Evolutionary conservation across 352 stramenopile genomes (phyloP).

Genomic region (Halophytophthora polymorphica): DNA sequence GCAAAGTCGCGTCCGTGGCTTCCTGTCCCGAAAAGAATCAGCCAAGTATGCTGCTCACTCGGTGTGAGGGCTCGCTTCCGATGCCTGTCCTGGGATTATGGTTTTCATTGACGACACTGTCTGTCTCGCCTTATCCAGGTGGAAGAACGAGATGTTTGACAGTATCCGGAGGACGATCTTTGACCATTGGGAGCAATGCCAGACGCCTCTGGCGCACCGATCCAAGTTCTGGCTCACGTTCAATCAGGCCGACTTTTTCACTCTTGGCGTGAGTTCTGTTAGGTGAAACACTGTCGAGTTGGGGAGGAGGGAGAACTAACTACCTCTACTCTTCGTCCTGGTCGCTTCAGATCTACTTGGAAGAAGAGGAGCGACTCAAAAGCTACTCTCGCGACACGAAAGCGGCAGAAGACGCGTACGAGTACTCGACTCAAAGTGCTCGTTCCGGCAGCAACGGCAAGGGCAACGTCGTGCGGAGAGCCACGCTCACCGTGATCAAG

Average conservation of each 20-base stretch:
- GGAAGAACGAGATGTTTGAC: constrained; percentile 60
- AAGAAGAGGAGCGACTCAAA: constrained; percentile 56
- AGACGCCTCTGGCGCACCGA: constrained; percentile 64
- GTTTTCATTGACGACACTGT: not conserved
- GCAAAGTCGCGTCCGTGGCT: constrained; percentile 60
- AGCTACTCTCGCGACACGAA: constrained; percentile 34
- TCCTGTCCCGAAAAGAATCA: constrained; percentile 55
- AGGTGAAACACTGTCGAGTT: not conserved
- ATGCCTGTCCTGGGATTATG: not conserved
- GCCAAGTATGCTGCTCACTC: constrained; percentile 39
- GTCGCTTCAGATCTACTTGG: constrained; percentile 46
- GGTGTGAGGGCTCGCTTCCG: too few species aligned
- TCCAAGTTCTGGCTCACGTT: constrained; percentile 86
- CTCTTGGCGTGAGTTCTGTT: constrained; percentile 50
- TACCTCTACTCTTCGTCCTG: too few species aligned
- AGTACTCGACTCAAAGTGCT: constrained; percentile 33
- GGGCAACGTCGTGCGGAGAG: constrained; percentile 13
- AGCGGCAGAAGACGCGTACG: constrained; percentile 33
- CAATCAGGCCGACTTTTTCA: constrained; percentile 70
- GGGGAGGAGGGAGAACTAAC: too few species aligned
- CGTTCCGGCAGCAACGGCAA: constrained; percentile 14
- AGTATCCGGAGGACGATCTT: constrained; percentile 58
- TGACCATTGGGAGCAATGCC: constrained; percentile 59
- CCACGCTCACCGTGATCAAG: constrained; percentile 20
- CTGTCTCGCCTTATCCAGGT: constrained; percentile 24